These are phyloP conservation scores for Zasmidium citrigriseum DNA, from an alignment of 2,329 filamentous ascomycete genomes.

Conservation along the genomic window DNA sequence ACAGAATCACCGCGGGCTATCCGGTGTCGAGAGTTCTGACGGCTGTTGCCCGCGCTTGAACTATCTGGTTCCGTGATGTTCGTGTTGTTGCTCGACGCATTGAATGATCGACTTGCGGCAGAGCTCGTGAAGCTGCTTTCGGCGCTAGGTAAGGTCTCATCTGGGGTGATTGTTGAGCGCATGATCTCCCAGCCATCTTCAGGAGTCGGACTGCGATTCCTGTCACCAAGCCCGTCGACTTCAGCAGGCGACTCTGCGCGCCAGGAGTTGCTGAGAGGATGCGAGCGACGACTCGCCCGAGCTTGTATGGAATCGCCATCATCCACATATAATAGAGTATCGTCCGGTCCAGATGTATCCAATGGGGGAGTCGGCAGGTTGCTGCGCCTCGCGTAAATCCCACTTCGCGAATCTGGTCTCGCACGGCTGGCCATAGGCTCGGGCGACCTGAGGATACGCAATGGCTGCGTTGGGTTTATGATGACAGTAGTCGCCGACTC, in stretches of 20 bases:
- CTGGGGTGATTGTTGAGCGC: constrained; percentile 75
- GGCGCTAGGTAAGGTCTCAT: constrained; percentile 75
- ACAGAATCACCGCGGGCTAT: constrained; percentile 52
- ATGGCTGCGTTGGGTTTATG: constrained; percentile 14
- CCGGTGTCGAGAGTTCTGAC: constrained; percentile 33
- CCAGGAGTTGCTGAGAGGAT: constrained; percentile 34
- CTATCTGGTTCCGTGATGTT: constrained; percentile 35
- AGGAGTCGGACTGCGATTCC: constrained; percentile 76
- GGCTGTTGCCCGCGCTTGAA: constrained; percentile 35
- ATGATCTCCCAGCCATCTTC: constrained; percentile 75
- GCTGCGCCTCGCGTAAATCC: constrained; percentile 8
- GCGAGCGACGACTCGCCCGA: constrained; percentile 18
- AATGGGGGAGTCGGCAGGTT: constrained; percentile 23
- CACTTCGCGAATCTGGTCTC: constrained; percentile 11
- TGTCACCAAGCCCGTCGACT: constrained; percentile 80
- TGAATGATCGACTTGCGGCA: constrained; percentile 54
- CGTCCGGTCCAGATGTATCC: constrained; percentile 20
- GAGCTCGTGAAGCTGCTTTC: constrained; percentile 80
- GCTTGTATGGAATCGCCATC: constrained; percentile 1
- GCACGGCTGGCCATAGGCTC: constrained; percentile 12
- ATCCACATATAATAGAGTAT: constrained; percentile 24
- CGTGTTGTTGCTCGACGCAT: constrained; percentile 29
- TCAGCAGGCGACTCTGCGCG: constrained; percentile 25
- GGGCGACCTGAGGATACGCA: constrained; percentile 22
- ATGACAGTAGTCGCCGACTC: constrained; percentile 4